Base-by-base conservation (phyloP, 2,329 filamentous ascomycete genomes). In the Canariomyces notabilis region DNA sequence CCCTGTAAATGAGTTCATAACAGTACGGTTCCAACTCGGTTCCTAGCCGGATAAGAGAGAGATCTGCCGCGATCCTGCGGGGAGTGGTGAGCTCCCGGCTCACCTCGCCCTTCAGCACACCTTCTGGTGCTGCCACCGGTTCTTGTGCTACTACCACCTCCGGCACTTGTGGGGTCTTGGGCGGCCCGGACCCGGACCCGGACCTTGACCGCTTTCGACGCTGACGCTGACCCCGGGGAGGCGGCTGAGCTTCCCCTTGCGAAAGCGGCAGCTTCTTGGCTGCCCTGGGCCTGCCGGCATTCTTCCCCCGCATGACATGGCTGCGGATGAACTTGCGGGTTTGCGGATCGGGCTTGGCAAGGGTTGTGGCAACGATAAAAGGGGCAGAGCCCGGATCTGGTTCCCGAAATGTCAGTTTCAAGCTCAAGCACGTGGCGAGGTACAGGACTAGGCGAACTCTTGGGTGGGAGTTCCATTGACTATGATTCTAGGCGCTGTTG, bases 291-390 rank as follows among this genome's bases (percentile, higher is more conserved):
- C 47, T 46, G 42, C 58, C 51, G 12, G 47, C 54, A 22, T 61
- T 61, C 39, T 59, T 60, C 2, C 56, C 58, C 12, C 57, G 56
- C 59, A 61, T 61, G 8, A 59, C 58, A 58, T 61, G 56, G 46
- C 59, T 59, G 33, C 59, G 58, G 32, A 61, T 61, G 14, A 54
- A 37, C 39, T 51, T 55, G 39, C 57, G 57, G 3, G 56, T 59
- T 6, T 39, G 26, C 3, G 34, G 12, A 32, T 49, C 37, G 41
- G 57, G 55, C 43, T 59, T 56, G 33, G 35, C 41, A n/a, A 44
- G 41, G 0, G 46, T 44, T 5, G 45, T 48, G 15, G 12, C 33
- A 6, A 44, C n/a, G 22, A 48, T 48, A n/a, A 48, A 44, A 2
- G 32, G 46, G 41, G 7, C 34, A 11, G 20, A 18, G 16, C 23